Percentiles rank a stretch among this genome's conserved stretches.
phyloP scores from a whole-genome alignment of 306 rosid species.

The Cicer pinnatifidum region DNA sequence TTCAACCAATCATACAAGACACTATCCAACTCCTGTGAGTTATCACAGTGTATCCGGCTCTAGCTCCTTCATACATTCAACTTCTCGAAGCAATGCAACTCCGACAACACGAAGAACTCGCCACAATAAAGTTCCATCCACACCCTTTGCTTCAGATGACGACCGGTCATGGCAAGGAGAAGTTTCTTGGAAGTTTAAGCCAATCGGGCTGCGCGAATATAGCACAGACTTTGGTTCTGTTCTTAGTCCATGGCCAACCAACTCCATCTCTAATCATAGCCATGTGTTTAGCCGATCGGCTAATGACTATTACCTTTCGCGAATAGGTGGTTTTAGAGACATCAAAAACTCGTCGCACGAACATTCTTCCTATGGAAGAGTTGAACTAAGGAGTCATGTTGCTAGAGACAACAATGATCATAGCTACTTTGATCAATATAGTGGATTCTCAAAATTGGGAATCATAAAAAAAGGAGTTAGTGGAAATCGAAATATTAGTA shows the following conservation, averaged over 20 bases:
- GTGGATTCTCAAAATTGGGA: slow-evolving; percentile 43
- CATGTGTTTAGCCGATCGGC: slow-evolving; percentile 56
- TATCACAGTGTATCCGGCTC: slow-evolving; percentile 55
- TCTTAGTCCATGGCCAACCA: slow-evolving; percentile 69
- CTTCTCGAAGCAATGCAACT: slow-evolving; percentile 44
- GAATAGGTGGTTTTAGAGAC: slow-evolving; percentile 47
- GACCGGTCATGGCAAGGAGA: slow-evolving; percentile 79
- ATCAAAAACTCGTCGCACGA: slow-evolving; percentile 37
- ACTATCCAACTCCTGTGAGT: slow-evolving; percentile 52
- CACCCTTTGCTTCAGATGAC: slow-evolving; percentile 71
- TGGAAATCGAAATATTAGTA: background rate
- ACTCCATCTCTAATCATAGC: slow-evolving; percentile 43
- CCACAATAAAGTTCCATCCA: slow-evolving; percentile 49
- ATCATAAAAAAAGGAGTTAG: slow-evolving; percentile 37
- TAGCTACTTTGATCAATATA: slow-evolving; percentile 43
- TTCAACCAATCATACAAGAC: slow-evolving; percentile 41
- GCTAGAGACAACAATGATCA: slow-evolving; percentile 54
- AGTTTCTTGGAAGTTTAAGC: slow-evolving; percentile 81
- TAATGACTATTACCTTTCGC: slow-evolving; percentile 68
- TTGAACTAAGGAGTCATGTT: slow-evolving; percentile 77
- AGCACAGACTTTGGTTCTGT: slow-evolving; percentile 56
- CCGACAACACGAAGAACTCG: slow-evolving; percentile 41
- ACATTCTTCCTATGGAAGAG: slow-evolving; percentile 57
- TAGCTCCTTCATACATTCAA: slow-evolving; percentile 50
- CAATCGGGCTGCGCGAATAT: slow-evolving; percentile 57